These are phyloP conservation scores for Maudiozyma serrabonitensis DNA, from an alignment of 805 yeast genomes.

Conservation along the genomic window DNA sequence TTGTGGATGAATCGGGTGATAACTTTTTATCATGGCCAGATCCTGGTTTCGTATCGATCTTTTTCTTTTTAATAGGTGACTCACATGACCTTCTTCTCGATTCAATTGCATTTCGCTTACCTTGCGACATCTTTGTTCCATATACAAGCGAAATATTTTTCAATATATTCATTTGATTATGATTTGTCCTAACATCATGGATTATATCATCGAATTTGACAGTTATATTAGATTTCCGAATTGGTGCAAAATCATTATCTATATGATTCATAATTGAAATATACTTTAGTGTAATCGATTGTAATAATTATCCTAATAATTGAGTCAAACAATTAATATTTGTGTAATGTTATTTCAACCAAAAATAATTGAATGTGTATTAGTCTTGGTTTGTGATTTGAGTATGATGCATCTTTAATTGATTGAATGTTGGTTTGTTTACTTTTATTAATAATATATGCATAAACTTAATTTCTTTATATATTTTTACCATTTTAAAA, in stretches of 20 bases:
- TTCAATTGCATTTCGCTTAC: background rate
- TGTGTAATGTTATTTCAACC: too few species aligned
- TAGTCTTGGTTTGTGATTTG: too few species aligned
- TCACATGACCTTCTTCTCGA: background rate
- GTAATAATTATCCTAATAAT: too few species aligned
- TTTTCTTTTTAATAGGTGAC: background rate
- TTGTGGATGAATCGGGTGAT: too few species aligned
- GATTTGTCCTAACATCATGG: slow-evolving; percentile 18
- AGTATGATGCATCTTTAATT: too few species aligned
- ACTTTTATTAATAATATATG: background rate
- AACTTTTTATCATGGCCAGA: too few species aligned
- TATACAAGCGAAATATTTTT: slow-evolving; percentile 11
- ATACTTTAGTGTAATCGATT: too few species aligned
- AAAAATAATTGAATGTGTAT: too few species aligned
- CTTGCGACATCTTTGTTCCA: background rate
- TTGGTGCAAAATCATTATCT: slow-evolving; percentile 22
- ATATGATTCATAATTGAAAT: slow-evolving; percentile 3
- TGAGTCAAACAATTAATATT: too few species aligned
- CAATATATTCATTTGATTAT: slow-evolving; percentile 9
- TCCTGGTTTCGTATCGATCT: background rate
- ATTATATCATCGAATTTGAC: slow-evolving; percentile 18
- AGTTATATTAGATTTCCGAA: slow-evolving; percentile 17
- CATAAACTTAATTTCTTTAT: background rate
- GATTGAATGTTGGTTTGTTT: background rate
- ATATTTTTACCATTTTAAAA: background rate